A percentile compares a stretch with the other conserved stretches of the same genome.
phyloP scores from a whole-genome alignment of 139 green algal species.

The Chlamydomonas eustigma region DNA sequence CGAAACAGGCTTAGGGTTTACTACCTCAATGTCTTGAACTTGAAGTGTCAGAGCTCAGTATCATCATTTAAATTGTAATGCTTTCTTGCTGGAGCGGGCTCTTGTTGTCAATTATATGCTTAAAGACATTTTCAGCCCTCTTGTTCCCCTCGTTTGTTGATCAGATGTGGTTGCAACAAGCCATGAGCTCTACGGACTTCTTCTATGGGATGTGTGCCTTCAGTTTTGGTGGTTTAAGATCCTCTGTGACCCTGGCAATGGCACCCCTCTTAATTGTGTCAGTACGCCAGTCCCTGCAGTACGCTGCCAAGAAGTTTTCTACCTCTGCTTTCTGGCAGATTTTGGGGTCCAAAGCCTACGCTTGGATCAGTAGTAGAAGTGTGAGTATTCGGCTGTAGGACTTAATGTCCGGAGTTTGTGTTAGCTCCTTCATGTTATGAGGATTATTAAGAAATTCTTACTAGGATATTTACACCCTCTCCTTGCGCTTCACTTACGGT shows the following conservation, averaged over 20 bases:
- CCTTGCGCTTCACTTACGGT: too few relatives aligned
- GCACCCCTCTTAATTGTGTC: background rate
- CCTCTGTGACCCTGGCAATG: background rate
- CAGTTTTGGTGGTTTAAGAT: background rate
- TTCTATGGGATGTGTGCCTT: constrained; percentile 4
- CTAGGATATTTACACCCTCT: too few relatives aligned
- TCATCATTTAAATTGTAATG: background rate
- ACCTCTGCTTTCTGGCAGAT: background rate
- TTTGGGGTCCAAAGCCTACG: too few relatives aligned
- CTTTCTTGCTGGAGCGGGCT: background rate
- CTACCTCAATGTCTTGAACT: too few relatives aligned
- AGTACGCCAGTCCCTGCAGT: background rate
- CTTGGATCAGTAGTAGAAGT: too few relatives aligned
- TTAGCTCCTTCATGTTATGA: too few relatives aligned
- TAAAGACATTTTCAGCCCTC: background rate
- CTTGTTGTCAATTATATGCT: background rate
- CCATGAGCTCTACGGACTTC: constrained; percentile 8
- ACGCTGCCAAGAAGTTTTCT: background rate
- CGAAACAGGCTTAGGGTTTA: too few relatives aligned
- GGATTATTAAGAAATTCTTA: too few relatives aligned
- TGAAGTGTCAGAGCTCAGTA: background rate
- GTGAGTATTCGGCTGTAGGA: too few relatives aligned
- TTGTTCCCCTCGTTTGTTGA: background rate
- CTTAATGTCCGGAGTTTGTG: too few relatives aligned
- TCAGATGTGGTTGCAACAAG: constrained; percentile 5